These are phyloP conservation scores for Tolypocladium paradoxum DNA, from an alignment of 2,329 filamentous ascomycete genomes.

Conservation along the genomic window DNA sequence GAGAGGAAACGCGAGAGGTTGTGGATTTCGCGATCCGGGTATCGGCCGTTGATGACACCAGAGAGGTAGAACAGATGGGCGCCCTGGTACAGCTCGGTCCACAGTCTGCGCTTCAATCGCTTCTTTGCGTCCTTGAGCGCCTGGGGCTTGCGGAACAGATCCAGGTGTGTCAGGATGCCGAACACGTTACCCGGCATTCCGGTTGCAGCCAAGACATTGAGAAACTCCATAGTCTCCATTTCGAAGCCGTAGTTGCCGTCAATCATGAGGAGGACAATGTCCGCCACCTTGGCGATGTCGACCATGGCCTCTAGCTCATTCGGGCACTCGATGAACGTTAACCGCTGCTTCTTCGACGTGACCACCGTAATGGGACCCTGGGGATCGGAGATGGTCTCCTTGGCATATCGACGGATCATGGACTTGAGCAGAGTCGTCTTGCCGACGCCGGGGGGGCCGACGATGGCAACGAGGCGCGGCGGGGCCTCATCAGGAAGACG, in stretches of 20 bases:
- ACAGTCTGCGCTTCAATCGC: slow-evolving; percentile 86
- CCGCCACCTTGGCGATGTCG: slow-evolving; percentile 91
- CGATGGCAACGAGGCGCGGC: slow-evolving; percentile 83
- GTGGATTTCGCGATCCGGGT: slow-evolving; percentile 92
- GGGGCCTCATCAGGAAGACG: slow-evolving; percentile 91
- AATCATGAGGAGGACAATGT: slow-evolving; percentile 96
- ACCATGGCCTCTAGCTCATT: slow-evolving; percentile 95
- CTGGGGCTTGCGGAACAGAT: slow-evolving; percentile 90
- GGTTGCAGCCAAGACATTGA: slow-evolving; percentile 84
- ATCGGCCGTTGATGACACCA: slow-evolving; percentile 91
- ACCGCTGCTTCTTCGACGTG: slow-evolving; percentile 85
- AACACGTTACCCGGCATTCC: slow-evolving; percentile 99
- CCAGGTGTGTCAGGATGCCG: slow-evolving; percentile 89
- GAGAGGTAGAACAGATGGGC: slow-evolving; percentile 96
- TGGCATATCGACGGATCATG: slow-evolving; percentile 85
- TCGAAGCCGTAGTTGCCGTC: slow-evolving; percentile 98
- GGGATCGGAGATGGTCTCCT: slow-evolving; percentile 84
- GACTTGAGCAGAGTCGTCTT: slow-evolving; percentile 96
- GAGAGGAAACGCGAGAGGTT: slow-evolving; percentile 91
- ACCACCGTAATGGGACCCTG: slow-evolving; percentile 91
- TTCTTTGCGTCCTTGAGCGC: slow-evolving; percentile 91
- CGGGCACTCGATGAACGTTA: slow-evolving; percentile 96
- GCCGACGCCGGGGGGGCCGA: slow-evolving; percentile 88
- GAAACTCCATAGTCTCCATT: slow-evolving; percentile 99
- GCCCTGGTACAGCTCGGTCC: slow-evolving; percentile 94